These are phyloP conservation scores for Fusarium pseudonygamai DNA, from an alignment of 2,329 filamentous ascomycete species.

Conservation along the genomic window DNA sequence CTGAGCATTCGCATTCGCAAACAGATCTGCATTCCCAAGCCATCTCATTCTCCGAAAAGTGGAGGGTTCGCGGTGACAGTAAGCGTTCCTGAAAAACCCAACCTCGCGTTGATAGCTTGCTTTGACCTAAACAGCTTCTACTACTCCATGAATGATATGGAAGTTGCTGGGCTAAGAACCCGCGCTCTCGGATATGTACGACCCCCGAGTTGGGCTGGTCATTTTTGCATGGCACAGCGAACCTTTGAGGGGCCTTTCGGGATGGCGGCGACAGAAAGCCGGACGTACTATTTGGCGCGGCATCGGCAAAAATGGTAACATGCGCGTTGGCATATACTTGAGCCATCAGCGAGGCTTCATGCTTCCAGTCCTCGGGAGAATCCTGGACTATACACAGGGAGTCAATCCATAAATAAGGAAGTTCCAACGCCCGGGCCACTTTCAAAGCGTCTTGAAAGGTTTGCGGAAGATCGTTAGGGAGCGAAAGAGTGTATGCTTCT, in stretches of 20 bases:
- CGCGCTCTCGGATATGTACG: neutral
- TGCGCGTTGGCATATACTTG: conserved; percentile 10
- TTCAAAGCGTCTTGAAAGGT: conserved; percentile 2
- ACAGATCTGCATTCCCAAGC: conserved; percentile 2
- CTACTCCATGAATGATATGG: neutral
- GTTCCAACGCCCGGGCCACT: neutral
- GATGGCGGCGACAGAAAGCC: neutral
- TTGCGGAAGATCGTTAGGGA: neutral
- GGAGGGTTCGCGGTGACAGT: neutral
- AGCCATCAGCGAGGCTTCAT: conserved; percentile 9
- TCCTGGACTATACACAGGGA: conserved; percentile 15
- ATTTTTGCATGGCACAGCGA: neutral
- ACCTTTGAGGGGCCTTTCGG: neutral
- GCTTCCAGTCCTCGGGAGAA: conserved; percentile 1
- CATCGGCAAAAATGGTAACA: conserved; percentile 10
- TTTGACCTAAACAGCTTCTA: neutral
- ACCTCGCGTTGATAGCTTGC: neutral
- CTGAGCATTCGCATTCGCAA: neutral
- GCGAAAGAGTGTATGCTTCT: neutral
- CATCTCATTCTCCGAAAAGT: neutral
- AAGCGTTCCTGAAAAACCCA: neutral
- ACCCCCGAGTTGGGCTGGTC: neutral
- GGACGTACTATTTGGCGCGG: neutral
- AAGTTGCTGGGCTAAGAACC: neutral
- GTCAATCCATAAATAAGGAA: conserved; percentile 19